Evolutionary conservation across 192 early-diverging fungal genomes (phyloP).

Genomic region (Piromyces sp.): DNA sequence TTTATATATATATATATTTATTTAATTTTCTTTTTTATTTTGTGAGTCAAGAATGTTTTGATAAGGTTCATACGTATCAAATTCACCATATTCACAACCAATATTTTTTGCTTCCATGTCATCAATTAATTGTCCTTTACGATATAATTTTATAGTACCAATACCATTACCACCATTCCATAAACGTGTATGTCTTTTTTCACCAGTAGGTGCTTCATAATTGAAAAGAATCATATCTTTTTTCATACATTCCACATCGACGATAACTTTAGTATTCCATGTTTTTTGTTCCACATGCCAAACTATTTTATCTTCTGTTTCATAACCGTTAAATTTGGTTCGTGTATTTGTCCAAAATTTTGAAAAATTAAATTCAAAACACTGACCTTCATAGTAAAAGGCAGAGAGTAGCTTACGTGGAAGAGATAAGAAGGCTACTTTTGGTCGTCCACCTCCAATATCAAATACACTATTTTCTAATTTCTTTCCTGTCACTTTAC

Average conservation of each 20-base stretch:
- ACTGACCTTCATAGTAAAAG: background rate
- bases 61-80: background rate
- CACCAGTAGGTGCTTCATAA: background rate
- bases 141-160: background rate
- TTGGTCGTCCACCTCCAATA: background rate
- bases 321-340: background rate
- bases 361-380: background rate
- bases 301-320: background rate
- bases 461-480: background rate
- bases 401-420: background rate
- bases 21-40: too few relatives aligned
- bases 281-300: background rate
- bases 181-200: background rate
- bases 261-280: background rate
- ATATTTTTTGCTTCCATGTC: background rate
- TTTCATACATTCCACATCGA: background rate
- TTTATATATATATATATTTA: too few relatives aligned
- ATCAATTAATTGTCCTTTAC: background rate
- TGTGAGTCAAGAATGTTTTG: too few relatives aligned
- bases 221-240: background rate
- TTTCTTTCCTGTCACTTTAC: background rate
- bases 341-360: background rate
- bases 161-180: background rate
- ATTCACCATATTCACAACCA: background rate
- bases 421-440: background rate